Conservation (phyloP, 1,284 basidiomycete genomes). For the Ceratobasidium sp. region DNA sequence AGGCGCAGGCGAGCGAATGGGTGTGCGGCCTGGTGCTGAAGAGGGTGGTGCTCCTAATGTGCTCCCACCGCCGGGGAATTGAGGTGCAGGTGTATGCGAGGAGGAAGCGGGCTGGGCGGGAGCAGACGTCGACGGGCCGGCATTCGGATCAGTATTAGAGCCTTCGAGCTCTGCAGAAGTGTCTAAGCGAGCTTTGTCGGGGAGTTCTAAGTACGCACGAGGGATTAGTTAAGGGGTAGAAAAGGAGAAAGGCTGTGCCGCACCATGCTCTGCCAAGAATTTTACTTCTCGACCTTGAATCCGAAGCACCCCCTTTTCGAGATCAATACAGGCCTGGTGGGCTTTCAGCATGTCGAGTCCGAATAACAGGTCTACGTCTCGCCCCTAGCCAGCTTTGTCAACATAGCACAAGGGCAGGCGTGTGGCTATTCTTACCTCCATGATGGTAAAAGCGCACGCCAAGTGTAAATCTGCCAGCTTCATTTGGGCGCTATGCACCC, state of each 20-base stretch:
- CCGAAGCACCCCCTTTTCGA: constrained; percentile 85
- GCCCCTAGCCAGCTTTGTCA: constrained; percentile 64
- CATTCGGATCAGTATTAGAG: background rate
- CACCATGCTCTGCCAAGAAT: constrained; percentile 93
- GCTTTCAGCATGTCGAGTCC: constrained; percentile 99
- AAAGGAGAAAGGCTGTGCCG: background rate
- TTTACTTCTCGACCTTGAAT: constrained; percentile 87
- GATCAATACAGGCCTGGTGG: constrained; percentile 95
- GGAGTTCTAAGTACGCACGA: constrained; percentile 60
- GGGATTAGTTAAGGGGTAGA: constrained; percentile 10
- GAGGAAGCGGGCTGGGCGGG: background rate
- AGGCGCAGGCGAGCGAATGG: background rate
- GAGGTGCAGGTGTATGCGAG: constrained; percentile 1
- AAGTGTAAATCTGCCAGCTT: constrained; percentile 86
- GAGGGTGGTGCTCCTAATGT: constrained; percentile 6
- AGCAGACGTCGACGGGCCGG: constrained; percentile 14
- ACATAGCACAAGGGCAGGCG: background rate
- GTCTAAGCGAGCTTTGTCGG: constrained; percentile 71
- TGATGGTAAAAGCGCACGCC: constrained; percentile 93
- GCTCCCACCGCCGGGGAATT: constrained; percentile 20
- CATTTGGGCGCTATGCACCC: constrained; percentile 93
- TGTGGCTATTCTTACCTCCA: constrained; percentile 72
- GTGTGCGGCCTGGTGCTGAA: constrained; percentile 11
- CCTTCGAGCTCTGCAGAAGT: constrained; percentile 39
- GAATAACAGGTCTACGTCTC: constrained; percentile 91